Conservation (phyloP, 2,329 filamentous ascomycete genomes). For the Pseudogymnoascus sp. region DNA sequence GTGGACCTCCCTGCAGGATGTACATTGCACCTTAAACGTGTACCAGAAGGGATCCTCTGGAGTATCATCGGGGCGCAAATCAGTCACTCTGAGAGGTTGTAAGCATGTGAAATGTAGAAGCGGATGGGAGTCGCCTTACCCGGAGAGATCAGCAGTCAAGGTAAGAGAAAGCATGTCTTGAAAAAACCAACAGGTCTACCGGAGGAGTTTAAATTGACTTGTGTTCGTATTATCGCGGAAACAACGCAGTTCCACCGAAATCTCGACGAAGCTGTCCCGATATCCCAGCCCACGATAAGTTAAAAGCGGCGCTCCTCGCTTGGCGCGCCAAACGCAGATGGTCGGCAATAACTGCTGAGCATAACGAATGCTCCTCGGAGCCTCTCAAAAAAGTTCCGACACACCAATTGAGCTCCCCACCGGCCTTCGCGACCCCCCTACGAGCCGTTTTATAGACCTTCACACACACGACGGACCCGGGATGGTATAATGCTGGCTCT, state of each 20-base stretch:
- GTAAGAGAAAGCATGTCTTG: slow-evolving; percentile 54
- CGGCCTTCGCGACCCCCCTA: not conserved
- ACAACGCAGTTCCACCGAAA: not conserved
- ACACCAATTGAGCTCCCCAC: not conserved
- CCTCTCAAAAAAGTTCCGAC: not conserved
- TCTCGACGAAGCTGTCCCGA: not conserved
- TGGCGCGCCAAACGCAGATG: not conserved
- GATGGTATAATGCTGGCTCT: slow-evolving; percentile 51
- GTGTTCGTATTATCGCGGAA: slow-evolving; percentile 3
- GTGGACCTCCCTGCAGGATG: slow-evolving; percentile 88
- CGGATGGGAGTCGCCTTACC: slow-evolving; percentile 40
- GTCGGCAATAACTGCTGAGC: not conserved
- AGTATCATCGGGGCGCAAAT: slow-evolving; percentile 77
- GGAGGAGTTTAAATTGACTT: not conserved
- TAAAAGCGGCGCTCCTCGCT: slow-evolving; percentile 1
- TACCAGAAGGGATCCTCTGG: slow-evolving; percentile 83
- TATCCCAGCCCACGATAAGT: not conserved
- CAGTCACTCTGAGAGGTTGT: slow-evolving; percentile 61
- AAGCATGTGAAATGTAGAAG: slow-evolving; percentile 11
- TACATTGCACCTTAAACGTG: slow-evolving; percentile 96
- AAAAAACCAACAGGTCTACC: not conserved
- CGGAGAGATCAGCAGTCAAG: slow-evolving; percentile 59
- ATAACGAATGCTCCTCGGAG: slow-evolving; percentile 2
- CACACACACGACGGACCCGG: slow-evolving; percentile 11
- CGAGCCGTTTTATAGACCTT: not conserved